A percentile compares a stretch with the other conserved stretches of the same genome.
Conservation (phyloP, 2,329 filamentous ascomycete genomes). For the Claviceps pusilla region DNA sequence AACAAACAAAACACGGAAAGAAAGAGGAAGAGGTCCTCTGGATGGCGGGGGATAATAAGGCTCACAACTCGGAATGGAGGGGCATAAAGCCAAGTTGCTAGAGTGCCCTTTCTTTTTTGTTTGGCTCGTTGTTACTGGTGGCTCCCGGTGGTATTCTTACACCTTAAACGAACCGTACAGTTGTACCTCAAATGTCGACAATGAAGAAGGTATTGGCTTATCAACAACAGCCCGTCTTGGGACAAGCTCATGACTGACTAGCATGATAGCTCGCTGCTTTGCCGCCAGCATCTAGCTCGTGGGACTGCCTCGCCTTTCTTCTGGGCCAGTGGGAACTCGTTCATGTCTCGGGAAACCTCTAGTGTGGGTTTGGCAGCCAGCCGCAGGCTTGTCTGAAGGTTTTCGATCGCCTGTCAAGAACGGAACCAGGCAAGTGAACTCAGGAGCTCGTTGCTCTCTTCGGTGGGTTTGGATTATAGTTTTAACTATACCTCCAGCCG, state of each 20-base stretch:
- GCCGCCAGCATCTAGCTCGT: slow-evolving; percentile 6
- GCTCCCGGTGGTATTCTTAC: slow-evolving; percentile 4
- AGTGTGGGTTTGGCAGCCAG: slow-evolving; percentile 6
- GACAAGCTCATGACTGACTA: slow-evolving; percentile 8
- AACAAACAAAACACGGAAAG: background rate
- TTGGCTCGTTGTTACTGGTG: background rate
- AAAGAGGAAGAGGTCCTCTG: background rate
- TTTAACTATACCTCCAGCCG: slow-evolving; percentile 1
- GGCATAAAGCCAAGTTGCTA: slow-evolving; percentile 3
- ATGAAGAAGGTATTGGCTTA: slow-evolving; percentile 2
- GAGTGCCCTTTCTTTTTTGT: background rate
- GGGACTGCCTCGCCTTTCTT: slow-evolving; percentile 2
- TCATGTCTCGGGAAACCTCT: slow-evolving; percentile 15
- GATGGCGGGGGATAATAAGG: slow-evolving; percentile 6
- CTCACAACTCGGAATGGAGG: slow-evolving; percentile 1
- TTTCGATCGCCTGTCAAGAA: slow-evolving; percentile 6
- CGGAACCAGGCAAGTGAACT: slow-evolving; percentile 1
- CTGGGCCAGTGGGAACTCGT: slow-evolving; percentile 8
- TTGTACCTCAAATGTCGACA: slow-evolving; percentile 5
- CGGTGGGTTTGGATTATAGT: slow-evolving; percentile 1
- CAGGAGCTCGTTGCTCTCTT: background rate
- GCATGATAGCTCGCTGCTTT: slow-evolving; percentile 1
- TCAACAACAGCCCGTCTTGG: slow-evolving; percentile 8
- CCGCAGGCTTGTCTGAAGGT: slow-evolving; percentile 5
- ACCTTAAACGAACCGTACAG: background rate